Evolutionary conservation across 257 asterid species (phyloP).

Genomic region (Orobanche coerulescens): DNA sequence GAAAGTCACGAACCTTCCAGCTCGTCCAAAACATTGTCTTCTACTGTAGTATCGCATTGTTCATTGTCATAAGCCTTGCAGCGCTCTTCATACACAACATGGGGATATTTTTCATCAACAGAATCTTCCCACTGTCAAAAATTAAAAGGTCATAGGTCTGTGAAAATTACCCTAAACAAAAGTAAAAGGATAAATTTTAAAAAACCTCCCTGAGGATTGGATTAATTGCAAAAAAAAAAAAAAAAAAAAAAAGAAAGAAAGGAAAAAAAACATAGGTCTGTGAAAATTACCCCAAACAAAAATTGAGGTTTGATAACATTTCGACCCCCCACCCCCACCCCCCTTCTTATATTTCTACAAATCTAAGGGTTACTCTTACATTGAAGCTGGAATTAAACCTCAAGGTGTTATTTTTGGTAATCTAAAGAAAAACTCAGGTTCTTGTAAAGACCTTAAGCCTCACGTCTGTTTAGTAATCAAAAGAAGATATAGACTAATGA

Average conservation of each 20-base stretch:
- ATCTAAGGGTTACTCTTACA: no score
- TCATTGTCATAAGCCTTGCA: constrained; percentile 73
- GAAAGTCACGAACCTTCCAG: constrained; percentile 69
- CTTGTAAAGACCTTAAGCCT: no score
- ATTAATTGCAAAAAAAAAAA: background rate
- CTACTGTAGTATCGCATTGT: constrained; percentile 34
- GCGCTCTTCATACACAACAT: constrained; percentile 84
- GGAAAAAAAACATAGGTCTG: no score
- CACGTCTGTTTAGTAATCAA: background rate
- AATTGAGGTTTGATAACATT: no score
- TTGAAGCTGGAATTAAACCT: no score
- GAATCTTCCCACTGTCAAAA: constrained; percentile 79
- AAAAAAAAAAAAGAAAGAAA: background rate
- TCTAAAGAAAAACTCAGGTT: no score
- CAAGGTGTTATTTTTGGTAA: no score
- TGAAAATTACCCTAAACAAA: background rate
- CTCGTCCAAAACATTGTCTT: constrained; percentile 48
- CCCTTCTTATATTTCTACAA: no score
- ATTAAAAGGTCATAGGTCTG: constrained; percentile 11
- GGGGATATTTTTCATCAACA: constrained; percentile 80
- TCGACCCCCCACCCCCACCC: no score
- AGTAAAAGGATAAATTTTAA: background rate
- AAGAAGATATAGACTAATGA: constrained; percentile 1
- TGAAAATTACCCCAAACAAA: background rate
- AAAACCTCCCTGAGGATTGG: background rate